A percentile compares a stretch with the other conserved stretches of the same genome.
These are phyloP conservation scores for Casaregolazyma suthepensis DNA, from an alignment of 1,139 yeast genomes.

Conservation along the genomic window DNA sequence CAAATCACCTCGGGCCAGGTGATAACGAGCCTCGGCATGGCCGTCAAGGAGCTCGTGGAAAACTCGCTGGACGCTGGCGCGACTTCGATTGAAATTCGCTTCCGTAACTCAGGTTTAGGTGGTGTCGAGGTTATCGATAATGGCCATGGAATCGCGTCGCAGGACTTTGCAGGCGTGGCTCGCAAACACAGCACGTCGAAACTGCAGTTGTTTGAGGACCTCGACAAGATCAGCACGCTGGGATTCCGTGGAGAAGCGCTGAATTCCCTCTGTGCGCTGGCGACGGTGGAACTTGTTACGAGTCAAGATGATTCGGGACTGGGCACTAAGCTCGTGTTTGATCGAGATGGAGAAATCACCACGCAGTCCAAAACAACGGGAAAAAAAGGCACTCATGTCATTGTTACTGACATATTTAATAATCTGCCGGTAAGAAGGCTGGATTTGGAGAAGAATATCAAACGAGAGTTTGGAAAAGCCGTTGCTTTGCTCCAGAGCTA, in stretches of 20 bases:
- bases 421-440: slow-evolving; percentile 60
- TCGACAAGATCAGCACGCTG: slow-evolving; percentile 37
- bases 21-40: slow-evolving; percentile 67
- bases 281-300: slow-evolving; percentile 48
- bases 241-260: slow-evolving; percentile 40
- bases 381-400: slow-evolving; percentile 49
- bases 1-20: slow-evolving; percentile 90
- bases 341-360: slow-evolving; percentile 45
- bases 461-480: slow-evolving; percentile 66
- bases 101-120: slow-evolving; percentile 72
- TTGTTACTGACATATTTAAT: slow-evolving; percentile 46
- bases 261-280: slow-evolving; percentile 32
- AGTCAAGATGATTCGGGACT: slow-evolving; percentile 47
- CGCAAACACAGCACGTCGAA: slow-evolving; percentile 79
- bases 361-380: slow-evolving; percentile 34
- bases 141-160: slow-evolving; percentile 62
- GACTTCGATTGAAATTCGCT: slow-evolving; percentile 55
- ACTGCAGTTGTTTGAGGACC: slow-evolving; percentile 48
- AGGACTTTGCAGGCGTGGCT: slow-evolving; percentile 60
- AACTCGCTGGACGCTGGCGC: slow-evolving; percentile 79
- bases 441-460: slow-evolving; percentile 61
- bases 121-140: slow-evolving; percentile 67
- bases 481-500: slow-evolving; percentile 60
- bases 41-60: slow-evolving; percentile 80
- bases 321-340: slow-evolving; percentile 51